phyloP scores from a whole-genome alignment of 805 yeast genomes.

The Lachancea cidri region DNA sequence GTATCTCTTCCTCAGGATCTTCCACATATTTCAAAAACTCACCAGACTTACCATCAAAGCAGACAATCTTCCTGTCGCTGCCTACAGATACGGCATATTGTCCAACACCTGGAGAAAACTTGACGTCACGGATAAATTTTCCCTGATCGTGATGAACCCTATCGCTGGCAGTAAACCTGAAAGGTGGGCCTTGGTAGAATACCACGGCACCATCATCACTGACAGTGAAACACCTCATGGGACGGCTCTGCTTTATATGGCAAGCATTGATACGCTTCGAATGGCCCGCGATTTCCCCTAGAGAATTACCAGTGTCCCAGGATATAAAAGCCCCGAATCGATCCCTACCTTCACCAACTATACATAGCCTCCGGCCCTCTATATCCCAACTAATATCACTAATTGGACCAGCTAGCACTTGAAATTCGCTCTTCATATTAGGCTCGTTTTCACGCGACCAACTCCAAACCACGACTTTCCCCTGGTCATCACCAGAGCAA shows the following conservation, averaged over 20 bases:
- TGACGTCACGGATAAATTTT: conserved; percentile 75
- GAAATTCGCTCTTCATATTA: conserved; percentile 71
- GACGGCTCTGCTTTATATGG: conserved; percentile 77
- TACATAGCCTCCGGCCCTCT: conserved; percentile 78
- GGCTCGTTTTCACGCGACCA: conserved; percentile 44
- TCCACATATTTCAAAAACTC: conserved; percentile 53
- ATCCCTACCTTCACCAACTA: conserved; percentile 93
- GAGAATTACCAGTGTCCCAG: conserved; percentile 93
- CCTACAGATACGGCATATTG: conserved; percentile 69
- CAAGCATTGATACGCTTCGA: conserved; percentile 79
- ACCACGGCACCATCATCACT: conserved; percentile 85
- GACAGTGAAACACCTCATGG: conserved; percentile 89
- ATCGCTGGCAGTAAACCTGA: conserved; percentile 70
- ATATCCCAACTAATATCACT: conserved; percentile 89
- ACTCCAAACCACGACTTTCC: conserved; percentile 88
- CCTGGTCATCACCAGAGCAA: conserved; percentile 91
- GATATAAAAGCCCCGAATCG: conserved; percentile 89
- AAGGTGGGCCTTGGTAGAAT: conserved; percentile 89
- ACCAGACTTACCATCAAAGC: conserved; percentile 87
- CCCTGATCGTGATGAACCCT: conserved; percentile 60
- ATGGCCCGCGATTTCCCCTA: conserved; percentile 95
- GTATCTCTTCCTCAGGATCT: conserved; percentile 42
- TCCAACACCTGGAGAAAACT: conserved; percentile 73
- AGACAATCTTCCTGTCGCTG: conserved; percentile 67
- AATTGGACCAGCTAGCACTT: conserved; percentile 73